Base-by-base conservation (phyloP, 2,329 filamentous ascomycete species). In the Ceratocystis ficicola region DNA sequence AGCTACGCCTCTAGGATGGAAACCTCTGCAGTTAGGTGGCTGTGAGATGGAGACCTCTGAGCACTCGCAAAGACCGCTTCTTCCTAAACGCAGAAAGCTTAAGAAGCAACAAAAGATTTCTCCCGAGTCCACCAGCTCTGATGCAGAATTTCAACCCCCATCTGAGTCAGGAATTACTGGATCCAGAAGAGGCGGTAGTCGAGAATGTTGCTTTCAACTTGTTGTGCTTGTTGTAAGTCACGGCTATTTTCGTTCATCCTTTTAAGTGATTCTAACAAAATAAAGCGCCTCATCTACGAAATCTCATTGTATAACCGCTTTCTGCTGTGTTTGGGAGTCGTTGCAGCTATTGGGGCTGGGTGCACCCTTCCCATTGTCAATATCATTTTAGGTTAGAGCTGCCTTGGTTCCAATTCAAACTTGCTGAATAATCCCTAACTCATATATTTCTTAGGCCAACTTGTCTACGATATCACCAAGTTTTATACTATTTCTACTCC, bases 351-450 rank as follows among this genome's bases (percentile, higher is more conserved):
- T 36, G 66, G 66, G 2, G 44, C 68, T 3, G 68, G 67, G 5
- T 65, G 63, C n/a, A 71, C 70, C n/a, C 65, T 76, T 64, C 72
- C 75, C 1, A 67, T 76, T 64, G 71, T 75, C 52, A 74, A 73
- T 52, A 69, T 76, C 0, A 71, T 76, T 0, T 74, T 76, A 55
- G 75, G 75, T 68, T 66, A 32, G 66, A 15, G 17, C 30, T 25
- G 12, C 17, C 62, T 15, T 20, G 44, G 10, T 28, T 55, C 5
- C 12, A 25, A 55, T 20, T 12, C 17, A 15, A 30, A 3, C 4
- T 8, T 30, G 41, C 41, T 22, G 3, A 48, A 28, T n/a, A 30
- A 15, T 22, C 5, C 30, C 61, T 50, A 30, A 63, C 41, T n/a
- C 17, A 3, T 2, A 20, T 20, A 5, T 10, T 7, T 17, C 6